These are phyloP conservation scores for Calocera cornea DNA, from an alignment of 768 basidiomycete species.

Conservation along the genomic window DNA sequence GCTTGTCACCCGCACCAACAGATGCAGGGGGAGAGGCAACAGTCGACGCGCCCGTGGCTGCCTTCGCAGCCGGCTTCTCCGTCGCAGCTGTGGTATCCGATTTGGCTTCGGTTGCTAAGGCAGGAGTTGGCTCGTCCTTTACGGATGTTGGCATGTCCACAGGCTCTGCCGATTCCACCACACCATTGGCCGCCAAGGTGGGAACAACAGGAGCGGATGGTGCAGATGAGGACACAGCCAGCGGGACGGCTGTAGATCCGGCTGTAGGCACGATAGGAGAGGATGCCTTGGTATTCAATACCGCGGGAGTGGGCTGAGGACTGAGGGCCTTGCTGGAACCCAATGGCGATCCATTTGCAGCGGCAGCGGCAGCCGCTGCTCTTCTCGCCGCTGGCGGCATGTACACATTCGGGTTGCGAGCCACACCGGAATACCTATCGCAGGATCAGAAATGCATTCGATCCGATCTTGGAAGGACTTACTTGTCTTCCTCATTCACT, in stretches of 20 bases:
- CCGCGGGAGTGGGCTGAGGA: background rate
- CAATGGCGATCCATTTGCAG: slow-evolving; percentile 5
- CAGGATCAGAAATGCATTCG: slow-evolving; percentile 18
- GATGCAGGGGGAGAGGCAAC: slow-evolving; percentile 11
- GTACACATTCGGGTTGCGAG: slow-evolving; percentile 78
- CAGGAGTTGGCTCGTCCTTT: background rate
- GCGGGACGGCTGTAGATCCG: slow-evolving; percentile 4
- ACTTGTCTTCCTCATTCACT: slow-evolving; percentile 94
- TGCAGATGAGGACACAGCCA: slow-evolving; percentile 8
- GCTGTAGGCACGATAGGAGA: slow-evolving; percentile 10
- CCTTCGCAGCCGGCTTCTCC: slow-evolving; percentile 5
- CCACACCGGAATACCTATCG: slow-evolving; percentile 79
- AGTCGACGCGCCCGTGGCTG: slow-evolving; percentile 15
- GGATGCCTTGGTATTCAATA: background rate
- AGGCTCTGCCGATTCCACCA: background rate
- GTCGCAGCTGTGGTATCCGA: background rate
- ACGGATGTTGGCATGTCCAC: background rate
- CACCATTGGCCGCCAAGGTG: slow-evolving; percentile 1
- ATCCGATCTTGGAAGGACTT: slow-evolving; percentile 17
- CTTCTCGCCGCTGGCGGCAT: slow-evolving; percentile 84
- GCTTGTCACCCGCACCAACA: slow-evolving; percentile 8
- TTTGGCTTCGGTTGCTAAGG: background rate
- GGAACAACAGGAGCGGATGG: background rate
- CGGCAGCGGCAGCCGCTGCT: slow-evolving; percentile 13
- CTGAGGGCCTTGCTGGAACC: background rate